Evolutionary conservation across 257 asterid genomes (phyloP).

Genomic region (Jacaranda copaia): DNA sequence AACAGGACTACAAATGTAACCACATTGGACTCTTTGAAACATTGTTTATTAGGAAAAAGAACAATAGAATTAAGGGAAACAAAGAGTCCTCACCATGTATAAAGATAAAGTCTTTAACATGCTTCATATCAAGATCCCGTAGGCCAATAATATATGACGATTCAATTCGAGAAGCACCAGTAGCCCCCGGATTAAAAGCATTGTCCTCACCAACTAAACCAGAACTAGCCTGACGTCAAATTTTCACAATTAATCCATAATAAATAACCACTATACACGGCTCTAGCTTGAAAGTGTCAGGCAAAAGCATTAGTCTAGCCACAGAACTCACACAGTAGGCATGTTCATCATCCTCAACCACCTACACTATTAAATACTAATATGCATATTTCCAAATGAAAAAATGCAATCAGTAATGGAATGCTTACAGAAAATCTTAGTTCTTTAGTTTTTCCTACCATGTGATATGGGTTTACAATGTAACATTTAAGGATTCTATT

Average conservation of each 20-base stretch:
- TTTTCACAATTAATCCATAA: conserved; percentile 36
- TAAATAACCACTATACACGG: conserved; percentile 29
- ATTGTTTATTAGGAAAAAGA: conserved; percentile 25
- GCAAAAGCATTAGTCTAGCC: conserved; percentile 33
- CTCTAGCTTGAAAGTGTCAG: conserved; percentile 29
- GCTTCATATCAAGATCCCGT: conserved; percentile 94
- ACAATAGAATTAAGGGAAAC: conserved; percentile 14
- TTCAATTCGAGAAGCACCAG: conserved; percentile 84
- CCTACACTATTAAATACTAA: conserved; percentile 21
- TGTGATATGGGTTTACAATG: background rate
- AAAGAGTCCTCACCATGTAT: conserved; percentile 76
- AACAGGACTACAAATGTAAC: background rate
- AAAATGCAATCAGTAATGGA: background rate
- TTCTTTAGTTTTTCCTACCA: background rate
- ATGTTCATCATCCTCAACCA: conserved; percentile 32
- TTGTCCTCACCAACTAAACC: conserved; percentile 84
- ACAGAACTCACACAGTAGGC: conserved; percentile 32
- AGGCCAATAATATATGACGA: conserved; percentile 80
- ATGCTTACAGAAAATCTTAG: background rate
- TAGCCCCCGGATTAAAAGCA: conserved; percentile 61
- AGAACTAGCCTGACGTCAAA: conserved; percentile 80
- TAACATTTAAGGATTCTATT: conserved; percentile 1
- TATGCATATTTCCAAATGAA: background rate
- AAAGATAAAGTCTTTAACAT: conserved; percentile 84
- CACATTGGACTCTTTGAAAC: conserved; percentile 21